Evolutionary conservation across 306 rosid species (phyloP).

Genomic region (Hylodesmum podocarpum): DNA sequence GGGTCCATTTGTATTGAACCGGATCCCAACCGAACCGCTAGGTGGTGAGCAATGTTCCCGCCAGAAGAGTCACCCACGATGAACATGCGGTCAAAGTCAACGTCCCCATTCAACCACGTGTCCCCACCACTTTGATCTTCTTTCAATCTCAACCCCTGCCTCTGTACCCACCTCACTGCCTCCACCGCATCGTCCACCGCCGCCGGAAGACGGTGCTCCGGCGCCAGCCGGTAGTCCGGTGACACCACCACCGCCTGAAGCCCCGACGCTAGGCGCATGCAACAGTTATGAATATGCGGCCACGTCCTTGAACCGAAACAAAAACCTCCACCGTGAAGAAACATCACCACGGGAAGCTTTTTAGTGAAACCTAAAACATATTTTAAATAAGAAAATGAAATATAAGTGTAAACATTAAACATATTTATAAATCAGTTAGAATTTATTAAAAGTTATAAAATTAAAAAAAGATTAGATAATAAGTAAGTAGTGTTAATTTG

Average conservation of each 20-base stretch:
- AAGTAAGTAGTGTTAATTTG: too few relatives aligned
- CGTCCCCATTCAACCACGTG: conserved; percentile 50
- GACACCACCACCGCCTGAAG: conserved; percentile 56
- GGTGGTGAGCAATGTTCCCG: conserved; percentile 86
- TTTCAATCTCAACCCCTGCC: conserved; percentile 35
- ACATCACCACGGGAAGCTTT: conserved; percentile 53
- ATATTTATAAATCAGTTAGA: too few relatives aligned
- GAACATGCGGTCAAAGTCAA: conserved; percentile 66
- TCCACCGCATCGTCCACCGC: conserved; percentile 72
- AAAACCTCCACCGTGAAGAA: conserved; percentile 89
- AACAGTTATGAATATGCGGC: conserved; percentile 82
- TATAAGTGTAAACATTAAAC: too few relatives aligned
- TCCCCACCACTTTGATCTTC: conserved; percentile 32
- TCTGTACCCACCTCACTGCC: conserved; percentile 69
- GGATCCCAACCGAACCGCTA: conserved; percentile 60
- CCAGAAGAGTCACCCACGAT: conserved; percentile 90
- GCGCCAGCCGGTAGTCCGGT: conserved; percentile 79
- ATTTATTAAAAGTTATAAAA: too few relatives aligned
- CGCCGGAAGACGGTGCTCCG: conserved; percentile 80
- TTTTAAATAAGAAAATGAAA: too few relatives aligned
- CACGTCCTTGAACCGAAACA: conserved; percentile 82
- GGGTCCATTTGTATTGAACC: conserved; percentile 35
- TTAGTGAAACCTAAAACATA: too few relatives aligned
- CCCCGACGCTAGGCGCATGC: conserved; percentile 56
- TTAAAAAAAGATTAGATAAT: too few relatives aligned